Conservation (phyloP, 2,329 filamentous ascomycete genomes). For the Penicillium freii region DNA sequence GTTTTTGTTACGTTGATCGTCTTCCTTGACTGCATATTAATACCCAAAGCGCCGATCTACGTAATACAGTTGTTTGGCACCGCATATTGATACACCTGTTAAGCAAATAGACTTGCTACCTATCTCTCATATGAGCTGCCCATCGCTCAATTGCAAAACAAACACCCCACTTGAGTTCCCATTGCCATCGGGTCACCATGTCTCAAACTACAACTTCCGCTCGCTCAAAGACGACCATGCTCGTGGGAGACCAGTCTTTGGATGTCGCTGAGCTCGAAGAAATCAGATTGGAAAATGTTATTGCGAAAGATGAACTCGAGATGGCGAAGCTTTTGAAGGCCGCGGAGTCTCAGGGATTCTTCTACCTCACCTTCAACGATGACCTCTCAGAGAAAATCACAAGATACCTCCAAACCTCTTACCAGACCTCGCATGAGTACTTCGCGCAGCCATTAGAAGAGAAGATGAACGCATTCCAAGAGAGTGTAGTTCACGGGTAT, state of each 20-base stretch:
- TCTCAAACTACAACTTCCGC: slow-evolving; percentile 5
- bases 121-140: neutral
- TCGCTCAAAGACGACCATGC: neutral
- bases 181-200: neutral
- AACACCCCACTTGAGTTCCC: neutral
- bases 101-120: too few species aligned
- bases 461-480: slow-evolving; percentile 14
- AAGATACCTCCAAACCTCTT: neutral
- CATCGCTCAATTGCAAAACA: neutral
- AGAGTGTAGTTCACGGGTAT: slow-evolving; percentile 10
- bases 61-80: too few species aligned
- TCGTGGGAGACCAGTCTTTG: slow-evolving; percentile 7
- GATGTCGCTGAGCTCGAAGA: slow-evolving; percentile 3
- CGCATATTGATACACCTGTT: too few species aligned
- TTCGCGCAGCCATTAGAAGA: slow-evolving; percentile 13
- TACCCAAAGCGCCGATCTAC: too few species aligned
- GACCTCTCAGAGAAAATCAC: slow-evolving; percentile 5
- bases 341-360: slow-evolving; percentile 13
- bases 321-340: slow-evolving; percentile 14
- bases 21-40: too few species aligned
- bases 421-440: slow-evolving; percentile 12
- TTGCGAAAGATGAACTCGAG: slow-evolving; percentile 10
- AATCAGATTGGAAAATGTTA: slow-evolving; percentile 5
- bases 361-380: slow-evolving; percentile 11
- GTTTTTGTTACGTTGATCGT: too few species aligned